These are phyloP conservation scores for Helminthosporium solani DNA, from an alignment of 2,329 filamentous ascomycete genomes.

Conservation along the genomic window DNA sequence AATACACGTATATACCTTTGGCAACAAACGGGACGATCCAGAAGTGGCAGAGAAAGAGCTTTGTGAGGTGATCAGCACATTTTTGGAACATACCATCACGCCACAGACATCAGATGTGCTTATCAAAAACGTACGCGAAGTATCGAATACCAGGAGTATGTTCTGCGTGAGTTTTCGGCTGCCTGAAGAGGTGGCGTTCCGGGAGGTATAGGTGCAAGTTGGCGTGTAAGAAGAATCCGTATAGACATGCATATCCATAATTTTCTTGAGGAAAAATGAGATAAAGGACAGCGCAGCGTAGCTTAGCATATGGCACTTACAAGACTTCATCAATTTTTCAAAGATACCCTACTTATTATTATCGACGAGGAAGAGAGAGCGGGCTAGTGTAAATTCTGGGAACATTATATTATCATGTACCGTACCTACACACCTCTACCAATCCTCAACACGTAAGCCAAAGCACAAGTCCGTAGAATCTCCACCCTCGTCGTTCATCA, in stretches of 20 bases:
- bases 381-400: too few relatives aligned
- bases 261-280: background rate
- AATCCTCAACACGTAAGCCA: background rate
- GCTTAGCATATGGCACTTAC: background rate
- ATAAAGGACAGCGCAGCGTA: background rate
- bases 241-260: too few relatives aligned
- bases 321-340: background rate
- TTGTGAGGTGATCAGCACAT: conserved; percentile 64
- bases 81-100: conserved; percentile 61
- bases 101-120: conserved; percentile 58
- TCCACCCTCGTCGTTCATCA: background rate
- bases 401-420: too few relatives aligned
- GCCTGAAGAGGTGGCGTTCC: conserved; percentile 80
- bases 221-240: background rate
- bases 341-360: background rate
- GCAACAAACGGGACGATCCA: conserved; percentile 75
- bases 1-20: conserved; percentile 94
- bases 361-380: too few relatives aligned
- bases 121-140: conserved; percentile 72
- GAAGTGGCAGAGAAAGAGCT: conserved; percentile 60
- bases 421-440: too few relatives aligned
- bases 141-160: conserved; percentile 93
- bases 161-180: conserved; percentile 92
- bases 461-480: background rate
- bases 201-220: conserved; percentile 20